These are phyloP conservation scores for Rubia peregrina DNA, from an alignment of 305 asterid species.

Conservation along the genomic window DNA sequence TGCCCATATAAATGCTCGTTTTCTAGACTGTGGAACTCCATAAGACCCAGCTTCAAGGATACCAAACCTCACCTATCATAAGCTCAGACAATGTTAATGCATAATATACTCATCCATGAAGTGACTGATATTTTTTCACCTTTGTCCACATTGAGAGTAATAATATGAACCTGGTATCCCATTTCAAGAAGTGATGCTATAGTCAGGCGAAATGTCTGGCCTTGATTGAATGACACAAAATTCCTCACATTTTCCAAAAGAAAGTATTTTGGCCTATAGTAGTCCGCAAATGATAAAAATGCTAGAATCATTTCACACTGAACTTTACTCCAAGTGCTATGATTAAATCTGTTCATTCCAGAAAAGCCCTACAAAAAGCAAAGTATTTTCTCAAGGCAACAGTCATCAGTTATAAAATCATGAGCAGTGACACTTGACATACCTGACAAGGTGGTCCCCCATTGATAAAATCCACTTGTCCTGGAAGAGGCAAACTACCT, in stretches of 20 bases:
- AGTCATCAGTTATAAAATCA: conserved; percentile 6
- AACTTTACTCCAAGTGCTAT: conserved; percentile 51
- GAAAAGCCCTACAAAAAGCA: conserved; percentile 40
- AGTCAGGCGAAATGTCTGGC: conserved; percentile 46
- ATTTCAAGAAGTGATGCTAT: conserved; percentile 47
- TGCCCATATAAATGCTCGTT: conserved; percentile 98
- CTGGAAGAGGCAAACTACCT: conserved; percentile 38
- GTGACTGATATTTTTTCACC: background rate
- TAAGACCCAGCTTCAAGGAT: conserved; percentile 96
- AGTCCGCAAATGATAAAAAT: conserved; percentile 45
- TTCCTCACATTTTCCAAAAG: conserved; percentile 48
- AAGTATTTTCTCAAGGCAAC: conserved; percentile 6
- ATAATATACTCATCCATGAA: background rate
- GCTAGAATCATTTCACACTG: conserved; percentile 52
- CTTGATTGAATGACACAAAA: conserved; percentile 44
- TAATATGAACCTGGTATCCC: conserved; percentile 41
- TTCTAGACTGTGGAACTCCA: conserved; percentile 96
- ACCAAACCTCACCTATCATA: conserved; percentile 63
- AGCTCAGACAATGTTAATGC: background rate
- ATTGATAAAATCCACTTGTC: conserved; percentile 49
- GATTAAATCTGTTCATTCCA: conserved; percentile 48
- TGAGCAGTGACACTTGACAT: conserved; percentile 13
- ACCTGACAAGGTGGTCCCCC: conserved; percentile 59
- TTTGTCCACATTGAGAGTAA: background rate
- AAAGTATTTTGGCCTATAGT: conserved; percentile 41